These are phyloP conservation scores for Mucor indicus DNA, from an alignment of 371 early-diverging fungal species.

Conservation along the genomic window DNA sequence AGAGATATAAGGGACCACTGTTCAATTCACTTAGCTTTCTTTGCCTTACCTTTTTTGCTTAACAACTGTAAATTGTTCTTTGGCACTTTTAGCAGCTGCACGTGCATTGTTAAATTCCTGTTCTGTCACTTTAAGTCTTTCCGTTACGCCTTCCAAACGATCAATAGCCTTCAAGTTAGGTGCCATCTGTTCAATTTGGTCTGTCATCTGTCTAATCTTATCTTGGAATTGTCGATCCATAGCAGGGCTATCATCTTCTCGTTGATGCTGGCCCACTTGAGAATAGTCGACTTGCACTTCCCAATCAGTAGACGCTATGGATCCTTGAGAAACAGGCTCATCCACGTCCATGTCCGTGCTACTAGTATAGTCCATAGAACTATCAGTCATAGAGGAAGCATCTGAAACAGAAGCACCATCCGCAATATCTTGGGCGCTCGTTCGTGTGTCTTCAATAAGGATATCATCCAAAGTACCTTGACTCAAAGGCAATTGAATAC, in stretches of 20 bases:
- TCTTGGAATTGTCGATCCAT: constrained; percentile 72
- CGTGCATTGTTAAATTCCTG: constrained; percentile 80
- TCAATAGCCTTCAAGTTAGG: constrained; percentile 89
- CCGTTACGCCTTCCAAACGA: constrained; percentile 79
- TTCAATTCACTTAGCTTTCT: background rate
- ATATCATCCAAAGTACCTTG: constrained; percentile 70
- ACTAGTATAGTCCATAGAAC: background rate
- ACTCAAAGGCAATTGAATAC: constrained; percentile 79
- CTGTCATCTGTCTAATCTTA: constrained; percentile 56
- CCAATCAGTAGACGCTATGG: constrained; percentile 47
- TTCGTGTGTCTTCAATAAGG: constrained; percentile 58
- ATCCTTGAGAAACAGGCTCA: constrained; percentile 33
- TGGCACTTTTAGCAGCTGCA: constrained; percentile 72
- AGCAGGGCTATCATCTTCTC: constrained; percentile 45
- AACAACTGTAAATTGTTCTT: constrained; percentile 77
- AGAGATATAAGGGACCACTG: background rate
- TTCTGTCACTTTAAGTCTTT: constrained; percentile 74
- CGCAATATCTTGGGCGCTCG: background rate
- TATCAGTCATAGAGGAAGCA: background rate
- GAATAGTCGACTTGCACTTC: constrained; percentile 62
- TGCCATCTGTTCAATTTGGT: constrained; percentile 83
- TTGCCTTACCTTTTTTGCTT: constrained; percentile 74
- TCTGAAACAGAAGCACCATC: background rate
- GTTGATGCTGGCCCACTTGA: constrained; percentile 45
- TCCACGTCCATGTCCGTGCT: constrained; percentile 56